Base-by-base conservation (phyloP, 208 protist species). In the Leishmania turanica region DNA sequence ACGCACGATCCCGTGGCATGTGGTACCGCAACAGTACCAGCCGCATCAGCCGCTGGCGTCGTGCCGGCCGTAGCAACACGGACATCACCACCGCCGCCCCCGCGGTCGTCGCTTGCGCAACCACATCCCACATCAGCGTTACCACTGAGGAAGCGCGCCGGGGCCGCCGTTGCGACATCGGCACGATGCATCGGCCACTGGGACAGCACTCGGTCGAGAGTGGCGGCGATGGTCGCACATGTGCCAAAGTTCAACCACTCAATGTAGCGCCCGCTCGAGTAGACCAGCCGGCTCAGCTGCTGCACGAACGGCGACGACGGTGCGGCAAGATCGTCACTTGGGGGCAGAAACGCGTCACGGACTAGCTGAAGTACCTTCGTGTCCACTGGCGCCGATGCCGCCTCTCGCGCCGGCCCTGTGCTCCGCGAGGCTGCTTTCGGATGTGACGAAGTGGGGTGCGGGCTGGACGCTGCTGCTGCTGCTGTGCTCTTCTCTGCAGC, bases 221-320 rank as follows among this genome's bases (percentile, higher is more conserved):
- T 34, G 27, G 19, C 40, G 34, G 56, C n/a, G 34, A 77, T 21
- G 24, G 13, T 3, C 13, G 31, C 15, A 19, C 68, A 60, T 3
- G 21, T 42, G 56, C 40, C 56, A 31, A 62, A 51, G 74, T 31
- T 34, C 13, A 31, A 4, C 40, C 74, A 24, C 56, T 77, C 74
- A 27, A 65, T 15, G 56, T 77, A 77, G 74, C 56, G 19, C 4
- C 53, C 24, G n/a, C 54, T 65, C 19, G 74, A 62, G 54, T 51
- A 66, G 37, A 47, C 6, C 13, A 77, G 74, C 8, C 74, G 74
- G 42, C 37, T 19, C 54, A 77, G 74, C 74, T 77, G 74, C 56
- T 77, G 74, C 37, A 47, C 56, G 24, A 66, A 49, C 34, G 49
- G 56, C 74, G 49, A 47, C 34, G 49, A 62, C 42, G 74, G 34